Evolutionary conservation across 1,284 basidiomycete genomes (phyloP).

Genomic region (Sanguinoderma infundibulare): DNA sequence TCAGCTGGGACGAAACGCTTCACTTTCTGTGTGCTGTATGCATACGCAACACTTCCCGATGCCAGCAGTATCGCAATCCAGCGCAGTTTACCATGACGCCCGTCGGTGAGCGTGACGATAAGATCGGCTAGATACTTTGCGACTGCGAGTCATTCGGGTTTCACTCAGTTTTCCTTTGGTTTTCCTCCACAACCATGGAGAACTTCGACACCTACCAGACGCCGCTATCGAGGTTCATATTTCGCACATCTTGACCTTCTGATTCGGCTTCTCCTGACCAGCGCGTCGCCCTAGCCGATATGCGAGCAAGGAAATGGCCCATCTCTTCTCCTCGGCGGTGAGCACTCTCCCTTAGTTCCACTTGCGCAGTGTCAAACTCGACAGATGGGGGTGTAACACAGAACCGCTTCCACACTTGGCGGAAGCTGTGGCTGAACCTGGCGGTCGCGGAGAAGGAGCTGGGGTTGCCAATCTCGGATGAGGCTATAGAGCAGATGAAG

Average conservation of each 20-base stretch:
- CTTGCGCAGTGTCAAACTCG: background rate
- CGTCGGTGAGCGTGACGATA: background rate
- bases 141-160: background rate
- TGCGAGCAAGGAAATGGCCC: slow-evolving; percentile 98
- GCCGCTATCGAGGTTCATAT: slow-evolving; percentile 67
- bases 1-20: too few relatives aligned
- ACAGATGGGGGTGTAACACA: slow-evolving; percentile 35
- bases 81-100: too few relatives aligned
- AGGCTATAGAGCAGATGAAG: slow-evolving; percentile 95
- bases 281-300: slow-evolving; percentile 73
- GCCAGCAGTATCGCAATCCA: background rate
- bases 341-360: slow-evolving; percentile 25
- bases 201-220: slow-evolving; percentile 74
- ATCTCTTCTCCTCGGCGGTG: slow-evolving; percentile 92
- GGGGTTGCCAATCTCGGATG: slow-evolving; percentile 87
- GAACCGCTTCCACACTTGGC: slow-evolving; percentile 98
- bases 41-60: too few relatives aligned
- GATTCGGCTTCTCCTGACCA: slow-evolving; percentile 10
- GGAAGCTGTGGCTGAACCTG: slow-evolving; percentile 95
- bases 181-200: slow-evolving; percentile 51
- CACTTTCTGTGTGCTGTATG: too few relatives aligned
- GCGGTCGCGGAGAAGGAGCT: slow-evolving; percentile 97
- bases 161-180: background rate
- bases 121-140: slow-evolving; percentile 5
- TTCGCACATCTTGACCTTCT: background rate